phyloP scores from a whole-genome alignment of 225 moss, liverwort and hornwort species.

The Climacium dendroides region DNA sequence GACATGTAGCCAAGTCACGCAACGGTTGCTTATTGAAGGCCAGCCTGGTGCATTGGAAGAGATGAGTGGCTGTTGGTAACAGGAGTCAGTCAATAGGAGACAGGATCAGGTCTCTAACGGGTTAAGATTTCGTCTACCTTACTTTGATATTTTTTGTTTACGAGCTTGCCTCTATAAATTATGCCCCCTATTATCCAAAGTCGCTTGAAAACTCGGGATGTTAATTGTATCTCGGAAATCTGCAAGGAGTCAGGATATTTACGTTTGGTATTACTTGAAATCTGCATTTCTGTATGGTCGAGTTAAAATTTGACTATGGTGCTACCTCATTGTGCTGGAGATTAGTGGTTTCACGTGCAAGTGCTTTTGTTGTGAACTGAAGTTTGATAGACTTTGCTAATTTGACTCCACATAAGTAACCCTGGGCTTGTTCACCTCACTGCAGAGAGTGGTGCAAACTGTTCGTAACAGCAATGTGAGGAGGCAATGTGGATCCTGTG shows the following conservation, averaged over 20 bases:
- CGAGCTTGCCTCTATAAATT: not conserved
- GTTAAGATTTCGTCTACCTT: not conserved
- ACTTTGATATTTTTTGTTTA: not conserved
- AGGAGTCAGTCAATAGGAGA: not conserved
- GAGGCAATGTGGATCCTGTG: slow-evolving; percentile 59
- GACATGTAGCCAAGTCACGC: not conserved
- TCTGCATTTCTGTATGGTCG: not conserved
- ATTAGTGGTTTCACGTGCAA: not conserved
- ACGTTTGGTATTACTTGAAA: not conserved
- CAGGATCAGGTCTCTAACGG: not conserved
- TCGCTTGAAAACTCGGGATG: not conserved
- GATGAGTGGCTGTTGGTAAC: not conserved
- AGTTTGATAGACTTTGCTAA: not conserved
- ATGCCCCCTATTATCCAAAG: not conserved
- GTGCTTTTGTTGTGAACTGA: not conserved
- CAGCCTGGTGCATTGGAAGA: not conserved
- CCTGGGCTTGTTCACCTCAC: not conserved
- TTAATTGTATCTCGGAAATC: not conserved
- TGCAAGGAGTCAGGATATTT: not conserved
- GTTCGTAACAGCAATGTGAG: slow-evolving; percentile 35
- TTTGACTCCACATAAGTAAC: not conserved
- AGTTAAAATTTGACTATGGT: not conserved
- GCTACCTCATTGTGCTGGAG: not conserved
- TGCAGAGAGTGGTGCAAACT: slow-evolving; percentile 59
- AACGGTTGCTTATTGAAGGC: not conserved